Evolutionary conservation across 176 grass and related monocot species (phyloP), one percentile per base, ranked within the genome.

Genomic region (Paspalum vaginatum): DNA sequence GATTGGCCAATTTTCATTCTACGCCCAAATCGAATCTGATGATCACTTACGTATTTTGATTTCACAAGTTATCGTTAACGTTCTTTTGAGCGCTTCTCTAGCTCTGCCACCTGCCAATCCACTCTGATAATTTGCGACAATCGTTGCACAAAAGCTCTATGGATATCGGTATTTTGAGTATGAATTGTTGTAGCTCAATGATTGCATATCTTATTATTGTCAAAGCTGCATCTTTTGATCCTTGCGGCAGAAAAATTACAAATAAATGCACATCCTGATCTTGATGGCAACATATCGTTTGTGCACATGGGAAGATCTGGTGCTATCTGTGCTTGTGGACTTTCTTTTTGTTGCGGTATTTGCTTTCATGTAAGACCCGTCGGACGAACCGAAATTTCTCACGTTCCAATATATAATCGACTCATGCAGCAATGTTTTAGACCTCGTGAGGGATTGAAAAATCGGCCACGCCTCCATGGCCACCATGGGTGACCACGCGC

Each of bases 361-460:
- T 32, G 47, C 32, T 20, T 66, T 4, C 40, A 66, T 14, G 27
- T 18, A 53, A 37, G 26, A 65, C 68, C 26, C 14, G 52, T 16
- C 41, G 20, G 14, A n/a, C 13, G 12, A 70, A 70, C 6, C 6
- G 13, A 15, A 17, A 70, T 47, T 70, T 70, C 12, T 26, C 16
- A 61, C 26, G 61, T 16, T 16, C 3, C 12, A 54, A 21, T 10
- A 32, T 3, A 32, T 32, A 32, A 32, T 32, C 2, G 38, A 2
- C 17, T 52, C 17, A 27, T 40, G 39, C 51, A 43, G 16, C 25
- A 65, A 44, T 17, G 14, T 9, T 65, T 65, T 71, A 63, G 17
- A 7, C 26, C 62, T 39, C 27, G 54, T 81, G 68, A 11, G 9
- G 53, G 20, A 66, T 78, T 69, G 51, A 86, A 71, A 85, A 79